Evolutionary conservation across 2,329 filamentous ascomycete species (phyloP), one percentile per base, ranked within the genome.

Genomic region (Torrubiella hemipterigena): DNA sequence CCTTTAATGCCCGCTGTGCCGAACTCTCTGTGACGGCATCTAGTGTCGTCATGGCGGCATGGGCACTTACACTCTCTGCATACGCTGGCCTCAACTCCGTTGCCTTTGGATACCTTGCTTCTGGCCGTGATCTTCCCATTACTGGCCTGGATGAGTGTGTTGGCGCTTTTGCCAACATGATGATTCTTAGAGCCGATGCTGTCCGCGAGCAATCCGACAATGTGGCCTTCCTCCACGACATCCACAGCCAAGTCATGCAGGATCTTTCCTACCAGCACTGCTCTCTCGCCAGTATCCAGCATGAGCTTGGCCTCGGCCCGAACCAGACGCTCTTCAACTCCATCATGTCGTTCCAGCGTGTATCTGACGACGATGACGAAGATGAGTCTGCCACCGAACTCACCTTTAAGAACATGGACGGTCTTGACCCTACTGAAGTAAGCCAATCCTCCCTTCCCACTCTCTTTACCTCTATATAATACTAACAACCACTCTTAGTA

Each of bases 11-110:
- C 12, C 17, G 13, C 27, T 33, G 33, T 22, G 33, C 33, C 12
- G 26, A 29, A 13, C 15, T 24, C 19, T 32, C 30, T 2, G 17
- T 39, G 15, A 39, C 37, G 11, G 27, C 34, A 4, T 30, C 35
- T 10, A 35, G 36, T 20, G 28, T 29, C 9, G 25, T 40, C 3
- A 32, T 35, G 16, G 26, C 27, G 2, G 38, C 36, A 8, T 41
- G 38, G 38, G 38, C 38, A 15, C 34, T 41, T 15, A 32, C 29
- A 11, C 23, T 41, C 7, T 33, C 38, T 13, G 30, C 36, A 10
- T 38, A 38, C 17, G 34, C 38, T 14, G 37, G 30, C 3, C 17
- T 22, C 9, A 24, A 35, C 9, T 36, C 24, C 13, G 36, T 38
- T 10, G 35, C 33, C 15, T 37, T 36, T 9, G 36, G 38, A 16